These are phyloP conservation scores for Ustilago trichophora DNA, from an alignment of 1,284 basidiomycete species.

Conservation along the genomic window DNA sequence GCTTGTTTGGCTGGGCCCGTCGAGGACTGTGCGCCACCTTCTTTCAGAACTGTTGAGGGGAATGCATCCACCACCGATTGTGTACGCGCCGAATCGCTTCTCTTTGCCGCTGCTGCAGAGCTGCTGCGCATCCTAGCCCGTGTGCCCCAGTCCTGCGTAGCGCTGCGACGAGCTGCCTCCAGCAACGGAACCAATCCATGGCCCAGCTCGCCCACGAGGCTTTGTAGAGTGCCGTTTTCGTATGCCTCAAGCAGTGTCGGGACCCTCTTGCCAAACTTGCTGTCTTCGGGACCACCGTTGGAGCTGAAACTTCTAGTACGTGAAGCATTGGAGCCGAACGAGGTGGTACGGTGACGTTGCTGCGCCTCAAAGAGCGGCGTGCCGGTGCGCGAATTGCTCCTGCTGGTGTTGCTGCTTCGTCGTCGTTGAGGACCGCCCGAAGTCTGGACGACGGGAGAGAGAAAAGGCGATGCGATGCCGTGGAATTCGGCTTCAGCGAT, in stretches of 20 bases:
- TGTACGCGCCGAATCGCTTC: constrained; percentile 1
- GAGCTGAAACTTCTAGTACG: constrained; percentile 37
- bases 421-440: constrained; percentile 20
- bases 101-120: constrained; percentile 4
- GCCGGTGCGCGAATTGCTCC: constrained; percentile 16
- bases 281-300: constrained; percentile 37
- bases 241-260: constrained; percentile 54
- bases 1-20: background rate
- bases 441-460: constrained; percentile 34
- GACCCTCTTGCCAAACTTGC: constrained; percentile 35
- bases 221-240: constrained; percentile 56
- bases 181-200: constrained; percentile 42
- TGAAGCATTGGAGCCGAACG: constrained; percentile 35
- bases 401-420: constrained; percentile 25
- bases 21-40: background rate
- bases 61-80: constrained; percentile 18
- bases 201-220: constrained; percentile 42
- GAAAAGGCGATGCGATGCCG: constrained; percentile 31
- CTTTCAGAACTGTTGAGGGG: background rate
- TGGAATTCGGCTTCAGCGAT: constrained; percentile 20
- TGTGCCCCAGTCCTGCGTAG: constrained; percentile 54
- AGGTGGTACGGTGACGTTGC: constrained; percentile 10
- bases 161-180: constrained; percentile 60
- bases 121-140: constrained; percentile 28
- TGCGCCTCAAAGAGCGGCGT: constrained; percentile 33